Evolutionary conservation across 805 yeast genomes (phyloP).

Genomic region (Metschnikowia picachoensis): DNA sequence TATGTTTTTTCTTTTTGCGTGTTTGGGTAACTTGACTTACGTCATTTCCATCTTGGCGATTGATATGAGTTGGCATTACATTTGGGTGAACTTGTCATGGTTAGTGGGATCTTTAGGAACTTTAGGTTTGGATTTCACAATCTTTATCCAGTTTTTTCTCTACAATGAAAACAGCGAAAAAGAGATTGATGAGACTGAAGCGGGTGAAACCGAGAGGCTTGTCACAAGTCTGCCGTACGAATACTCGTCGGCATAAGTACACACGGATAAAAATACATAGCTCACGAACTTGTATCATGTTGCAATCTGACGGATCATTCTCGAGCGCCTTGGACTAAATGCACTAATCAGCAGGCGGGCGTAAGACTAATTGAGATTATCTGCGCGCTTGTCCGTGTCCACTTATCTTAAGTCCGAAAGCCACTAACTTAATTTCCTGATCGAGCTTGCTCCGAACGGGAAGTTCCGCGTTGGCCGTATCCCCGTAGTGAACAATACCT

Average conservation of each 20-base stretch:
- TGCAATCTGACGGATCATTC: too few species aligned
- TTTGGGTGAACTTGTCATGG: constrained; percentile 88
- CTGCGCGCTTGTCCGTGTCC: too few species aligned
- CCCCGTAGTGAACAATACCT: not conserved
- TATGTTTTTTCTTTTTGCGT: constrained; percentile 90
- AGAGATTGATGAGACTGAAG: not conserved
- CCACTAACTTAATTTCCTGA: not conserved
- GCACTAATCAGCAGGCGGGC: too few species aligned
- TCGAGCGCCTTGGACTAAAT: too few species aligned
- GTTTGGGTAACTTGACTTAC: constrained; percentile 88
- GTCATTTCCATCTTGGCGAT: constrained; percentile 80
- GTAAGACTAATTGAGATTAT: too few species aligned
- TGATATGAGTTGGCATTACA: constrained; percentile 63
- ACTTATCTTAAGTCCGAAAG: too few species aligned
- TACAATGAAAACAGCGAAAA: constrained; percentile 45
- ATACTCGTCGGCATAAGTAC: constrained; percentile 9
- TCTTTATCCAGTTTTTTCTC: constrained; percentile 79
- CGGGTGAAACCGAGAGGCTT: constrained; percentile 13
- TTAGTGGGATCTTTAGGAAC: constrained; percentile 90
- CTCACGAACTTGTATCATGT: too few species aligned
- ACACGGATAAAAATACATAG: too few species aligned
- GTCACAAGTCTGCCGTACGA: constrained; percentile 7
- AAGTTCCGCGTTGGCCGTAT: not conserved
- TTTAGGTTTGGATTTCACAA: constrained; percentile 73
- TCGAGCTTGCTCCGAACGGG: not conserved